Conservation (phyloP, 2,329 filamentous ascomycete genomes). For the Monilinia laxa region DNA sequence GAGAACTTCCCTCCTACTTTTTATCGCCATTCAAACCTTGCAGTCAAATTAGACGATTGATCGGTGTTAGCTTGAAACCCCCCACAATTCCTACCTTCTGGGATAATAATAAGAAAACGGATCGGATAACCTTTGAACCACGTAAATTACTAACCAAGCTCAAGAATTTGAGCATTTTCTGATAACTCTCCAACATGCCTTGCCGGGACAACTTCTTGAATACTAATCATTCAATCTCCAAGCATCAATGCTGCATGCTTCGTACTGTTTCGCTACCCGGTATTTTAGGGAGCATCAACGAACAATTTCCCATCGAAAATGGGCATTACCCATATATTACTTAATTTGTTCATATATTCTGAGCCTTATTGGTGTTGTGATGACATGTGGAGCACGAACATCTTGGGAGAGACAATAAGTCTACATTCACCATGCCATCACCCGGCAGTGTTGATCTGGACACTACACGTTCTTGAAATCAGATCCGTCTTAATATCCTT, state of each 20-base stretch:
- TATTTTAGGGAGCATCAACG: neutral
- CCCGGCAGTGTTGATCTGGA: neutral
- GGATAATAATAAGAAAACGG: neutral
- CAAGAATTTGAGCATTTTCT: neutral
- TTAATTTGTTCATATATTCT: neutral
- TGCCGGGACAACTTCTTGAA: neutral
- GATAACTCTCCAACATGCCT: neutral
- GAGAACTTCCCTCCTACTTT: slow-evolving; percentile 2
- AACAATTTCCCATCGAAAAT: neutral
- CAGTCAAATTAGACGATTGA: neutral
- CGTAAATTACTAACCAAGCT: neutral
- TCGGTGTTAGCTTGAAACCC: slow-evolving; percentile 4
- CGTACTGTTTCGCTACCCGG: neutral
- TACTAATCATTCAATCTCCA: neutral
- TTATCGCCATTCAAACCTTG: neutral
- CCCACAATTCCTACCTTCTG: neutral
- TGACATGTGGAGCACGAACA: neutral
- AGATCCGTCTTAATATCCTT: neutral
- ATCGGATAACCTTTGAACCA: neutral
- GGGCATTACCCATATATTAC: neutral
- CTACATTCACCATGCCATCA: neutral
- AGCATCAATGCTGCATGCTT: neutral
- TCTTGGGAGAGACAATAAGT: neutral
- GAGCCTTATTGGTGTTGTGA: neutral
- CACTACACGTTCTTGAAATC: neutral